Evolutionary conservation across 1,284 basidiomycete genomes (phyloP).

Genomic region (Rhodotorula sp.): DNA sequence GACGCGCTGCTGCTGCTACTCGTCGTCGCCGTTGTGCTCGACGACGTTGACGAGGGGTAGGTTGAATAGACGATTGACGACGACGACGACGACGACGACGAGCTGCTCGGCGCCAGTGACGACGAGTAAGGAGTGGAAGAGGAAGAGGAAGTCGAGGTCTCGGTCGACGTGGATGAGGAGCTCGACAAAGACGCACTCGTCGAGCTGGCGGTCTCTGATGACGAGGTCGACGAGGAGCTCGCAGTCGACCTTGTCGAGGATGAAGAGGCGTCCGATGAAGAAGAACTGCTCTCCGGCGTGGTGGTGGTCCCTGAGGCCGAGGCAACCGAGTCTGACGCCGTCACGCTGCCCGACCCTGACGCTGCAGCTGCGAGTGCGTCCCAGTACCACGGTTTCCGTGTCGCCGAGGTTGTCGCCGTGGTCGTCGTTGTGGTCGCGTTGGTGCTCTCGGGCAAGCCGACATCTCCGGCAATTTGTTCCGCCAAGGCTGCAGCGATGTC

Average conservation of each 20-base stretch:
- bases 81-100: neutral
- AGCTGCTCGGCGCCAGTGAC: neutral
- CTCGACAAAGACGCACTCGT: neutral
- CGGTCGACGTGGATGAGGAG: neutral
- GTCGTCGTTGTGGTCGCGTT: neutral
- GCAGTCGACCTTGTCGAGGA: neutral
- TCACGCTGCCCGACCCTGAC: neutral
- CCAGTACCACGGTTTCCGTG: neutral
- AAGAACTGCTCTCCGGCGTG: neutral
- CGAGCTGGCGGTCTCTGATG: no score
- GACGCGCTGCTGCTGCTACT: no score
- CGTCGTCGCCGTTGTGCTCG: neutral
- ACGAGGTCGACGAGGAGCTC: neutral
- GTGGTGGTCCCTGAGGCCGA: neutral
- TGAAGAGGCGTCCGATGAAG: neutral
- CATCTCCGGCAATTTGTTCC: neutral
- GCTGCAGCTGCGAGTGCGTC: no score
- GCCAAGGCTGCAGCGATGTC: neutral
- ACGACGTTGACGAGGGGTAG: neutral
- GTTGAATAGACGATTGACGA: neutral
- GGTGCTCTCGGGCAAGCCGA: neutral
- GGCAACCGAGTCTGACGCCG: neutral
- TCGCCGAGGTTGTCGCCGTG: neutral
- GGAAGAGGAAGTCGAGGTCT: neutral
- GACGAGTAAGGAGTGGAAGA: neutral